These are phyloP conservation scores for Excoecaria agallocha DNA, from an alignment of 345 rosid genomes.

Conservation along the genomic window DNA sequence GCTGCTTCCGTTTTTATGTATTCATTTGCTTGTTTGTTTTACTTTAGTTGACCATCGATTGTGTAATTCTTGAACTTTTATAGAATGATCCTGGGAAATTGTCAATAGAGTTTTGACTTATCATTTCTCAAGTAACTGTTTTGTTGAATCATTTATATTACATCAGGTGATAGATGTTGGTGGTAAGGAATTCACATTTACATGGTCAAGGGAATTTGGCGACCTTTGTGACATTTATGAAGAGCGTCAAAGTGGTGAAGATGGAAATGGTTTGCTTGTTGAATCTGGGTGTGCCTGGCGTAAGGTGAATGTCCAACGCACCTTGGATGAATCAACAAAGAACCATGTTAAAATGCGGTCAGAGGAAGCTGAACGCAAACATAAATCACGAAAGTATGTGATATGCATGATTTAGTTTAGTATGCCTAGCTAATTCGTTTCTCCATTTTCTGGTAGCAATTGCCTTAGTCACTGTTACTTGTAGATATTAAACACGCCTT, in stretches of 20 bases:
- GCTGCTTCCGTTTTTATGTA: background rate
- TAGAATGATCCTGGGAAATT: background rate
- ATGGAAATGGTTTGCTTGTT: slow-evolving; percentile 77
- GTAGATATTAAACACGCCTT: background rate
- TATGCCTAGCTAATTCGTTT: background rate
- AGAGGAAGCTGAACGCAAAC: slow-evolving; percentile 89
- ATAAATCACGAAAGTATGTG: slow-evolving; percentile 76
- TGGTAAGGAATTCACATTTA: slow-evolving; percentile 89
- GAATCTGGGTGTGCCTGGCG: slow-evolving; percentile 98
- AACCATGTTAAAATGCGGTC: slow-evolving; percentile 92
- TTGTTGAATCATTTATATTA: slow-evolving; percentile 7
- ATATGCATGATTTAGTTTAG: background rate
- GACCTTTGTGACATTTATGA: slow-evolving; percentile 90
- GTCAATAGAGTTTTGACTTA: background rate
- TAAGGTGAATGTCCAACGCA: slow-evolving; percentile 80
- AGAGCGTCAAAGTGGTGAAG: slow-evolving; percentile 72
- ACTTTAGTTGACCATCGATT: background rate
- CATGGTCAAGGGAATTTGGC: slow-evolving; percentile 82
- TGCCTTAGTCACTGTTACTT: background rate
- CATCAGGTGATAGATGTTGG: slow-evolving; percentile 83
- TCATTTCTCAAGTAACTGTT: slow-evolving; percentile 9
- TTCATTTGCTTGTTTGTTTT: background rate
- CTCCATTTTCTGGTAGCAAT: background rate
- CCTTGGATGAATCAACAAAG: slow-evolving; percentile 82
- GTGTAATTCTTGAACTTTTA: background rate